Evolutionary conservation across 768 basidiomycete genomes (phyloP), one percentile per base, ranked within the genome.

Genomic region (Phlebiopsis flavidoalba): DNA sequence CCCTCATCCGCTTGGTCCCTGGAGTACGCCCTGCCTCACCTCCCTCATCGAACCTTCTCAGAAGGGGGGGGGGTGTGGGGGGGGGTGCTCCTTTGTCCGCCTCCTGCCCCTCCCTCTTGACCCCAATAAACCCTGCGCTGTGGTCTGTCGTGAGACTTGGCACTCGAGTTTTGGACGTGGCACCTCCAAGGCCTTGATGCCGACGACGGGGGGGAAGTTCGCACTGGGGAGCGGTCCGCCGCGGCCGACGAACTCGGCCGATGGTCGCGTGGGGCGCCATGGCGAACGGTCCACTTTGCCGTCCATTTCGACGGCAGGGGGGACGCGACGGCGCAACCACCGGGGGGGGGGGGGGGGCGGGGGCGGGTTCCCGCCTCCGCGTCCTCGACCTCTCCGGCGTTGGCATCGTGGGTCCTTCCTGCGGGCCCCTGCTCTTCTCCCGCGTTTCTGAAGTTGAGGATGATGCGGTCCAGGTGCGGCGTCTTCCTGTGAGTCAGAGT

Each of bases 1-100:
- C 89, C 91, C 58, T 92, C 89, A 66, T 93, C 92, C 12, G 90
- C 89, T n/a, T n/a, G n/a, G 61, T 94, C 92, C 17, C n/a, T n/a
- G n/a, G 92, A 94, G 72, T 93, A 93, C 19, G 79, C n/a, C n/a
- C n/a, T n/a, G n/a, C 78, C 61, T 92, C 91, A 6, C 76, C 84
- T 17, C 88, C 84, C 17, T 81, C 79, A 51, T 76, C 76, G 68
- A 12, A 19, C n/a, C 36, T 60, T 51, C 53, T 51, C 6, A 6
- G n/a, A n/a, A n/a, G n/a, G n/a, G n/a, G n/a, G n/a, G n/a, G n/a
- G n/a, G n/a, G n/a, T n/a, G n/a, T n/a, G n/a, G n/a, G n/a, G n/a
- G n/a, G n/a, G n/a, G n/a, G n/a, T n/a, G 58, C 70, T 80, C 70
- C 22, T 66, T 63, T 63, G 72, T 43, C 60, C 62, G 58, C 71